Base-by-base conservation (phyloP, 2,329 filamentous ascomycete genomes). In the Xylaria sp. region DNA sequence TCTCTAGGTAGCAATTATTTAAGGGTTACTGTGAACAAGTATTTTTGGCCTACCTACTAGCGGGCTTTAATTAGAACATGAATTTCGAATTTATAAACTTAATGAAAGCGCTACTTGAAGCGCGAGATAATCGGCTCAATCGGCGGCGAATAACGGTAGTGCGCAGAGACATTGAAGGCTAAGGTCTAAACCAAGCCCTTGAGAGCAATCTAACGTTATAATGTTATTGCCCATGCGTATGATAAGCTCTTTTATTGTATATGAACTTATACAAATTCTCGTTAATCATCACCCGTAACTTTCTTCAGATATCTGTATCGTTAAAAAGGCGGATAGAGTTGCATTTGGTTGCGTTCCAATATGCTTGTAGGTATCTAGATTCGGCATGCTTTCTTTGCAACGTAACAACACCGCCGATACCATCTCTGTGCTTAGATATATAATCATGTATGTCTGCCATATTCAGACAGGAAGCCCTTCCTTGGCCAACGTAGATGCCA, bases 251-350 rank as follows among this genome's bases (percentile, higher is more conserved):
- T 40, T 25, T 53, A 19, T 42, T 56, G 12, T 47, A 38, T 37
- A 55, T 40, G 23, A 19, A 25, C 31, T 57, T 37, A 60, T 57
- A 4, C 40, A 60, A 9, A 21, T 54, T 61, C 23, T 64, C 57
- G 38, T 60, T 17, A 57, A 23, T 55, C 52, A 46, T 56, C 60
- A 42, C 40, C 54, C 37, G 38, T 61, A 37, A 42, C 57, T 52
- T 33, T 46, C 51, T 40, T 52, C 54, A 52, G 43, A 57, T 17
- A 57, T 63, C 56, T 57, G 57, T 56, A 38, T 52, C 28, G 57
- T 51, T 25, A 28, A 38, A 7, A 54, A 46, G n/a, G 19, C 21
- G 35, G 52, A 58, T 49, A 53, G 55, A 57, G 28, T 50, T 54
- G 31, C 21, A 60, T 54, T 25, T 21, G 45, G 51, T 33, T 35